These are phyloP conservation scores for Peltaster fructicola DNA, from an alignment of 2,329 filamentous ascomycete species.

Conservation along the genomic window DNA sequence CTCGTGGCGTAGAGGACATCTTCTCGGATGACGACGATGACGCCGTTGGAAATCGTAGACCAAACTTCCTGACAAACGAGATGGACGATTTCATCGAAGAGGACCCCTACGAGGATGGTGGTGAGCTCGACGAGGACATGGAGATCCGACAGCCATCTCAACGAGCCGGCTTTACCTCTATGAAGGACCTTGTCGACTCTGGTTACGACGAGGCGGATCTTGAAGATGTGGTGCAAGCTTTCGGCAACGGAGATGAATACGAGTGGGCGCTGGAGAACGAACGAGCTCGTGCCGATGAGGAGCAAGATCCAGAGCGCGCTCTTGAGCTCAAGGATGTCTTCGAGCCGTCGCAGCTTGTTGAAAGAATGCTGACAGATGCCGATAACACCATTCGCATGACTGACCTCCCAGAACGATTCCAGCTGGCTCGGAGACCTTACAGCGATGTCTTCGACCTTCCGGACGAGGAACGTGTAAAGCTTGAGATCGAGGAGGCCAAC, in stretches of 20 bases:
- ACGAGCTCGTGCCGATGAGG: slow-evolving; percentile 63
- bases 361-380: slow-evolving; percentile 88
- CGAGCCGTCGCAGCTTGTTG: slow-evolving; percentile 82
- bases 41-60: slow-evolving; percentile 26
- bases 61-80: slow-evolving; percentile 49
- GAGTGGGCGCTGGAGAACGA: slow-evolving; percentile 85
- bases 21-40: slow-evolving; percentile 88
- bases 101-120: slow-evolving; percentile 70
- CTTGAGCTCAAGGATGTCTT: slow-evolving; percentile 96
- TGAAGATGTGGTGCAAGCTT: slow-evolving; percentile 91
- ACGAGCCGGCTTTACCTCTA: slow-evolving; percentile 48
- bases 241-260: slow-evolving; percentile 90
- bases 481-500: slow-evolving; percentile 62
- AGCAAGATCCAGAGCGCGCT: slow-evolving; percentile 60
- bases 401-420: slow-evolving; percentile 87
- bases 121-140: slow-evolving; percentile 63
- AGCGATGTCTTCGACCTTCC: slow-evolving; percentile 56
- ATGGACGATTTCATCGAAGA: slow-evolving; percentile 93
- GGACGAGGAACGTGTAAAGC: slow-evolving; percentile 48
- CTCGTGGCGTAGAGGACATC: slow-evolving; percentile 71
- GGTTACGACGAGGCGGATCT: slow-evolving; percentile 83
- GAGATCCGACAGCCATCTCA: slow-evolving; percentile 72
- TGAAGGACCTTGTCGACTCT: slow-evolving; percentile 46
- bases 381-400: slow-evolving; percentile 78
- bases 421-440: slow-evolving; percentile 79